These are phyloP conservation scores for Fusarium sororula DNA, from an alignment of 2,329 filamentous ascomycete genomes.

Conservation along the genomic window DNA sequence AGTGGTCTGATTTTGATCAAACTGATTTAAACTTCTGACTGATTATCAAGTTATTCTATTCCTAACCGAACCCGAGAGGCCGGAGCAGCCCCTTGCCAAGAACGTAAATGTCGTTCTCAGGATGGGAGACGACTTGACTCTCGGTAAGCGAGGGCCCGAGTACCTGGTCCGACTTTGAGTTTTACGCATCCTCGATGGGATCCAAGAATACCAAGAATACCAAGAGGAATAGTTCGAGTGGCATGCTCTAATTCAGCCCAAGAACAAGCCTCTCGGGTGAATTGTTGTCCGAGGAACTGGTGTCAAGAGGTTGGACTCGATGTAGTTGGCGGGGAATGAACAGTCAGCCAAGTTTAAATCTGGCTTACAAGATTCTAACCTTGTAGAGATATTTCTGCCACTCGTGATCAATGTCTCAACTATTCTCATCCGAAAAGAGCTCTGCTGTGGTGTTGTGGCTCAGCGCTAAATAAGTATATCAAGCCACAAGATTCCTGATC, in stretches of 20 bases:
- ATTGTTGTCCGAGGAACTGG: accelerated
- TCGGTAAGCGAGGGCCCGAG: background rate
- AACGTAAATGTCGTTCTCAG: too few relatives aligned
- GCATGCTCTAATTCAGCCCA: background rate
- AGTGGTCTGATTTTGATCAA: background rate
- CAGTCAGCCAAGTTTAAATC: accelerated
- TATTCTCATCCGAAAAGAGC: too few relatives aligned
- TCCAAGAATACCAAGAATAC: accelerated
- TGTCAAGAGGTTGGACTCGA: accelerated
- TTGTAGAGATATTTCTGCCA: background rate
- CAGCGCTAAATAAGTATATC: background rate
- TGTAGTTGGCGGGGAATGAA: too few relatives aligned
- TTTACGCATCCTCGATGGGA: accelerated
- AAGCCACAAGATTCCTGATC: background rate
- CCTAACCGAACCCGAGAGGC: background rate
- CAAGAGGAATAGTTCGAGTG: too few relatives aligned
- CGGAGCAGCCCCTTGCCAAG: background rate
- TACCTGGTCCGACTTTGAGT: background rate
- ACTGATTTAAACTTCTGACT: background rate
- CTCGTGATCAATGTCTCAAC: background rate
- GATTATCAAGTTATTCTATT: accelerated
- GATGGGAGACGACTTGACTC: too few relatives aligned
- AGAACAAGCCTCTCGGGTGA: background rate
- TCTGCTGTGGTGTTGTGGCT: background rate
- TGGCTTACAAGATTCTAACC: background rate